These are phyloP conservation scores for Naganishia liquefaciens DNA, from an alignment of 1,284 basidiomycete genomes.

Conservation along the genomic window DNA sequence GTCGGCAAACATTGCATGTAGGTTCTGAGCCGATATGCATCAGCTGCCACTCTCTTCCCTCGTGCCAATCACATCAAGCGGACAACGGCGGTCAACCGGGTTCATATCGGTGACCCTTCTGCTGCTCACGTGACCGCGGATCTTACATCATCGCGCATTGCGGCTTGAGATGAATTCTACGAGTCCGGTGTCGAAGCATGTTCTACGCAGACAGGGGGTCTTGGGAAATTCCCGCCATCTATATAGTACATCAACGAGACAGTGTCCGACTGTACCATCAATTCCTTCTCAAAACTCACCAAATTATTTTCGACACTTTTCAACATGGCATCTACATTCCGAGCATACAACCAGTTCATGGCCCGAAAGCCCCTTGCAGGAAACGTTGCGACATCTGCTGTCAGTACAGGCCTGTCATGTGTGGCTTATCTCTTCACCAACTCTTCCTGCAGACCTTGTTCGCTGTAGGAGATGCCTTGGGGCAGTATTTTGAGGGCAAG, in stretches of 20 bases:
- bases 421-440: neutral
- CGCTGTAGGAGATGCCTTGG: slow-evolving; percentile 57
- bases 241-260: neutral
- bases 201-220: slow-evolving; percentile 13
- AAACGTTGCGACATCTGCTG: slow-evolving; percentile 50
- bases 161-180: neutral
- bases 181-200: slow-evolving; percentile 11
- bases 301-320: neutral
- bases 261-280: neutral
- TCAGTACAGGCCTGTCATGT: slow-evolving; percentile 36
- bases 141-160: slow-evolving; percentile 6
- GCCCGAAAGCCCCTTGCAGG: slow-evolving; percentile 46
- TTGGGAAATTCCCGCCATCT: neutral
- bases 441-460: slow-evolving; percentile 49
- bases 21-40: no score
- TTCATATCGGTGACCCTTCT: slow-evolving; percentile 2
- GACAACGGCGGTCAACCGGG: neutral
- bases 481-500: slow-evolving; percentile 57
- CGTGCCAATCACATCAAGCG: neutral
- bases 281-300: neutral
- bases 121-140: slow-evolving; percentile 5
- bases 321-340: slow-evolving; percentile 47
- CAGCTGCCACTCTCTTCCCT: neutral
- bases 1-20: no score
- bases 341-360: slow-evolving; percentile 47